A percentile compares a stretch with the other conserved stretches of the same genome.
phyloP scores from a whole-genome alignment of 2,329 filamentous ascomycete species.

The Aspergillus proliferans region DNA sequence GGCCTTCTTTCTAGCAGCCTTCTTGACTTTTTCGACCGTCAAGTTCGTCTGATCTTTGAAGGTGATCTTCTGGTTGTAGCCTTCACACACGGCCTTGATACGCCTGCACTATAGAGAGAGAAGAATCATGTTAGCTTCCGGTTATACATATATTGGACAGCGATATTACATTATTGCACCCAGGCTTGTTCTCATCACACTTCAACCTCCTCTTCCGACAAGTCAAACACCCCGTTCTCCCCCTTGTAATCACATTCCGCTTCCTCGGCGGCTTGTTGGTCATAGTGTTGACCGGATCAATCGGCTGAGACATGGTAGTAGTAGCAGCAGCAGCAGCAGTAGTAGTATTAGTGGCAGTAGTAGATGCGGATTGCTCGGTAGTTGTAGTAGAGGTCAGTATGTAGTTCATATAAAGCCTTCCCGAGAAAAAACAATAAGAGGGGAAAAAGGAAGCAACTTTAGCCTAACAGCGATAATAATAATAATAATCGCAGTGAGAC shows the following conservation, averaged over 20 bases:
- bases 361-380: no score
- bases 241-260: conserved; percentile 14
- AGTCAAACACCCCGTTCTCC: conserved; percentile 12
- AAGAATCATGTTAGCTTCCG: neutral
- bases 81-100: conserved; percentile 8
- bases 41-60: conserved; percentile 13
- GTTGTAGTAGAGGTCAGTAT: no score
- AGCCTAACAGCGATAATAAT: no score
- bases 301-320: neutral
- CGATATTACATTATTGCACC: conserved; percentile 8
- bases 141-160: neutral
- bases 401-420: no score
- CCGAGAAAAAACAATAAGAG: no score
- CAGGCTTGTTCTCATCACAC: conserved; percentile 12
- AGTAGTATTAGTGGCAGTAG: no score
- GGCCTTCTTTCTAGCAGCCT: neutral
- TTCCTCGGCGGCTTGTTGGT: conserved; percentile 3
- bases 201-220: conserved; percentile 9
- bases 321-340: no score
- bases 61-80: conserved; percentile 11
- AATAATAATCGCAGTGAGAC: no score
- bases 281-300: neutral
- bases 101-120: conserved; percentile 7
- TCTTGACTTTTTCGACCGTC: conserved; percentile 5
- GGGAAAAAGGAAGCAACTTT: no score